phyloP scores from a whole-genome alignment of 129 eudicot genomes.

The Flaveria brownii region DNA sequence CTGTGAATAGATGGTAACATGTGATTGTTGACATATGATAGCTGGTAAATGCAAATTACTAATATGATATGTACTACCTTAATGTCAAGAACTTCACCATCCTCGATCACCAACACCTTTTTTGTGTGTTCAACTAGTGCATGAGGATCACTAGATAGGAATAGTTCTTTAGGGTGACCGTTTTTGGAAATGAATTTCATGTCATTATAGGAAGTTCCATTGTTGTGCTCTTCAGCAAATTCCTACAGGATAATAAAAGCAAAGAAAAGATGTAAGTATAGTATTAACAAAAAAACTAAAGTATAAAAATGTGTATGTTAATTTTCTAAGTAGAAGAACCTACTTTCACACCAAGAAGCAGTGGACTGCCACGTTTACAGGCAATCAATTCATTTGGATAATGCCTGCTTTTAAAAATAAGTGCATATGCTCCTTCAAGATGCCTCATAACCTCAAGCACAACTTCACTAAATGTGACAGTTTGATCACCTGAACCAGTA shows the following conservation, averaged over 20 bases:
- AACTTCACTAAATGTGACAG: slow-evolving; percentile 78
- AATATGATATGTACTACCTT: slow-evolving; percentile 49
- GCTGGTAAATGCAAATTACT: slow-evolving; percentile 1
- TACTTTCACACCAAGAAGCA: slow-evolving; percentile 95
- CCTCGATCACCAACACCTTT: slow-evolving; percentile 86
- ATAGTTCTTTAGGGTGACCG: slow-evolving; percentile 81
- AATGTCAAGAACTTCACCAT: slow-evolving; percentile 82
- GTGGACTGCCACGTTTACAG: slow-evolving; percentile 95
- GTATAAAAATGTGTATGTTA: not conserved
- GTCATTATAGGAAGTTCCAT: slow-evolving; percentile 58
- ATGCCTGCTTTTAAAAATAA: slow-evolving; percentile 82
- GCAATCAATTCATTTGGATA: slow-evolving; percentile 96
- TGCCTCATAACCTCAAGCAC: slow-evolving; percentile 96
- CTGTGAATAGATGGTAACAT: not conserved
- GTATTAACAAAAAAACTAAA: slow-evolving; percentile 3
- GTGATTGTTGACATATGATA: not conserved
- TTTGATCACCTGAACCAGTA: slow-evolving; percentile 63
- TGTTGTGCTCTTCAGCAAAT: slow-evolving; percentile 44
- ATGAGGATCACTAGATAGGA: slow-evolving; percentile 87
- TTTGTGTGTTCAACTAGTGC: slow-evolving; percentile 94
- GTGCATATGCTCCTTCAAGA: slow-evolving; percentile 99
- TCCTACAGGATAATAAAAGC: slow-evolving; percentile 46
- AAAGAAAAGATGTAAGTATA: not conserved
- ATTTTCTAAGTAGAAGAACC: slow-evolving; percentile 30
- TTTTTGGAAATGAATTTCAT: slow-evolving; percentile 56